Evolutionary conservation across 2,329 filamentous ascomycete genomes (phyloP), one percentile per base, ranked within the genome.

Genomic region (Colletotrichum brevisporum): DNA sequence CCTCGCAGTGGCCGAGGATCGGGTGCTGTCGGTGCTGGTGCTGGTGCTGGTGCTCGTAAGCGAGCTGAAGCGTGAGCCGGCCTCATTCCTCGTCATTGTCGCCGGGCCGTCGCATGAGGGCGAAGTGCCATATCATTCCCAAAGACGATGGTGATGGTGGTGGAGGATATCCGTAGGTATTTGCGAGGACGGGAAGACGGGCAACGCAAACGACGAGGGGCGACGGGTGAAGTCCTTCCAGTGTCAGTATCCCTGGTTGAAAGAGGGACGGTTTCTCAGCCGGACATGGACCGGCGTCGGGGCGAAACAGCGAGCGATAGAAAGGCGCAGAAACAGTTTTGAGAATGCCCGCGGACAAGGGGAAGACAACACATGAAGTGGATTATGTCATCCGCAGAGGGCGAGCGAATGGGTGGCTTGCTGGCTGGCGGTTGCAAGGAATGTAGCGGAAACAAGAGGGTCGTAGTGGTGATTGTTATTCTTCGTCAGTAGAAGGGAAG

Each of bases 11-110:
- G 89, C 87, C 76, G 85, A 87, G 71, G 91, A 92, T 75, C 87
- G 87, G 80, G 87, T 89, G 83, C 90, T 92, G 75, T 89, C 87
- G 76, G 87, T 88, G 82, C 88, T 89, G 73, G 87, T 88, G 82
- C 88, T 89, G 73, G 87, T 88, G 82, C 88, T 89, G 73, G 88
- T 87, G 85, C 88, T 90, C 82, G 89, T 89, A 73, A 86, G 83
- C 72, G 90, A 90, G 83, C 87, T 90, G 86, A 91, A 88, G 82
- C 90, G 90, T 81, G 85, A 84, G 75, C 81, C 81, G 76, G 83
- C 83, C 78, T 92, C 90, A 83, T 90, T 88, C 81, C 86, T 88
- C 82, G 90, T 88, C 91, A 93, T 93, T 81, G 82, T 89, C 81
- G 80, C 81, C 78, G 75, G 72, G 75, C 75, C 75, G 75, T 78